Percentiles rank a stretch among this genome's conserved stretches.
These are phyloP conservation scores for Diaporthe citri DNA, from an alignment of 2,329 filamentous ascomycete species.

Conservation along the genomic window DNA sequence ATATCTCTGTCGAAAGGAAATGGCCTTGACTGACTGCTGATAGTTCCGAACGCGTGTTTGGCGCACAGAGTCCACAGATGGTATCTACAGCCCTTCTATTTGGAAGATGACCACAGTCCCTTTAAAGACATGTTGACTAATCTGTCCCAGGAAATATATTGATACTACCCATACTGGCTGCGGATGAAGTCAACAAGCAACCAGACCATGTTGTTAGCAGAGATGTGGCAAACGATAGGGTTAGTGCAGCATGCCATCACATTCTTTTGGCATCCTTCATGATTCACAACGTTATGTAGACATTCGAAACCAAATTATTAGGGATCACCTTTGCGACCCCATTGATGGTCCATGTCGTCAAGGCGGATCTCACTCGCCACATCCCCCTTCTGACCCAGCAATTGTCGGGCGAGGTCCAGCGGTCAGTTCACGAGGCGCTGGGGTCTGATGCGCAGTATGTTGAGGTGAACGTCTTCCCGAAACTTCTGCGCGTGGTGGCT, in stretches of 20 bases:
- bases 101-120: neutral
- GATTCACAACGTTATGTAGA: neutral
- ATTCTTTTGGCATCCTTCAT: neutral
- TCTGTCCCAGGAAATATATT: neutral
- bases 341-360: slow-evolving; percentile 23
- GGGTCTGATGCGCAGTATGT: slow-evolving; percentile 55
- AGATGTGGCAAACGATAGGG: slow-evolving; percentile 17
- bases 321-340: slow-evolving; percentile 20
- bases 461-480: slow-evolving; percentile 53
- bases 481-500: slow-evolving; percentile 59
- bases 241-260: neutral
- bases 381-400: neutral
- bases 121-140: neutral
- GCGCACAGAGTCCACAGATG: slow-evolving; percentile 17
- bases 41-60: slow-evolving; percentile 22
- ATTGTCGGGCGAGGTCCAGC: slow-evolving; percentile 50
- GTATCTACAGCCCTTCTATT: neutral
- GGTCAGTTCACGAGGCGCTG: slow-evolving; percentile 50
- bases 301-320: slow-evolving; percentile 16
- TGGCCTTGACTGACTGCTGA: neutral
- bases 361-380: slow-evolving; percentile 15
- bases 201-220: slow-evolving; percentile 14
- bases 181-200: slow-evolving; percentile 21
- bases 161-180: slow-evolving; percentile 7
- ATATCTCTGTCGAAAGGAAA: neutral